Percentiles rank a stretch among this genome's conserved stretches.
These are phyloP conservation scores for Jacaranda copaia DNA, from an alignment of 257 asterid species.

Conservation along the genomic window DNA sequence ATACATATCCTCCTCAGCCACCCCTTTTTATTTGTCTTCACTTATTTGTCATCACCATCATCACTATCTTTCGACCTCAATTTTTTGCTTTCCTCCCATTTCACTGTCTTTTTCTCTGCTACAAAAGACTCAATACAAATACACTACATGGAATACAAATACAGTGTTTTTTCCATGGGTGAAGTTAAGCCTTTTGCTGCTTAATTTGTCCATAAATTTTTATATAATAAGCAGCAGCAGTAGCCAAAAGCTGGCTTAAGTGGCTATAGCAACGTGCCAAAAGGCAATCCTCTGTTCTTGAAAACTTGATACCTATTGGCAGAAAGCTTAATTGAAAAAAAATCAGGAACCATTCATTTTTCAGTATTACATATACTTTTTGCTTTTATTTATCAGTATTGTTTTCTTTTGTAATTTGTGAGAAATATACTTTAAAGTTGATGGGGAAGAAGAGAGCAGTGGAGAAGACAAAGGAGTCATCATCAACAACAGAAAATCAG, in stretches of 20 bases:
- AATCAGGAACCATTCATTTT: not conserved
- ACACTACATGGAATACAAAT: not conserved
- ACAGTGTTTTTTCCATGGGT: too few species aligned
- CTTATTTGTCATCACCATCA: slow-evolving; percentile 19
- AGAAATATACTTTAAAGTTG: not conserved
- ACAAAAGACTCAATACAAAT: not conserved
- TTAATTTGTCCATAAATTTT: too few species aligned
- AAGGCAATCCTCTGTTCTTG: slow-evolving; percentile 4
- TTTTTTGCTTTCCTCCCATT: not conserved
- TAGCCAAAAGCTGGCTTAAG: not conserved
- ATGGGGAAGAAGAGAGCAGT: slow-evolving; percentile 45
- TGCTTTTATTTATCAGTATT: not conserved
- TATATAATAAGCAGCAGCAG: too few species aligned
- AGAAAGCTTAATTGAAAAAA: not conserved
- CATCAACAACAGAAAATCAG: slow-evolving; percentile 40
- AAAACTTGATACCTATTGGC: not conserved
- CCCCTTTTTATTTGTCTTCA: slow-evolving; percentile 30
- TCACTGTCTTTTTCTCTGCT: not conserved
- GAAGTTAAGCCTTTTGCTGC: too few species aligned
- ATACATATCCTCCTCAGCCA: slow-evolving; percentile 35
- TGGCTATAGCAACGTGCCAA: not conserved
- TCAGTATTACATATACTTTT: not conserved
- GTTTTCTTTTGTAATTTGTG: not conserved
- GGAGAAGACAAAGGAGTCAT: slow-evolving; percentile 64
- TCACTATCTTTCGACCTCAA: not conserved